A percentile compares a stretch with the other conserved stretches of the same genome.
Conservation (phyloP, 768 basidiomycete species). For the Lactifluus subvellereus region DNA sequence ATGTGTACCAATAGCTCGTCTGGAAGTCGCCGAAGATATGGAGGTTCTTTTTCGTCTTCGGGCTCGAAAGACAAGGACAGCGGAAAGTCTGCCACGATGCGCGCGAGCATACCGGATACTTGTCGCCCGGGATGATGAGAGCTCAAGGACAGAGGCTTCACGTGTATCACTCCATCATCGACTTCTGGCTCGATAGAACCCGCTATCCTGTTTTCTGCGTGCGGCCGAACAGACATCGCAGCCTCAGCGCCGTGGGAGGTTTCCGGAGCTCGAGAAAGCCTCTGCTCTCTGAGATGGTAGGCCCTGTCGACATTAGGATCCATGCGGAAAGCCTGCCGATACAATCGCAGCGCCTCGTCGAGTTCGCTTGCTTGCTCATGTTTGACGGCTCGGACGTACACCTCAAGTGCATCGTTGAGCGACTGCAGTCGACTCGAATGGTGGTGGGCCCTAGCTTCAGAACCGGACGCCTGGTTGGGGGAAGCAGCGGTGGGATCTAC, state of each 20-base stretch:
- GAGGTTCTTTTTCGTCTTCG: slow-evolving; percentile 56
- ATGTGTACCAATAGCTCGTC: slow-evolving; percentile 70
- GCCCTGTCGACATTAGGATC: slow-evolving; percentile 70
- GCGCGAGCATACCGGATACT: slow-evolving; percentile 41
- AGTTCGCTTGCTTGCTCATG: slow-evolving; percentile 69
- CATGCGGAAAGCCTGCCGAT: slow-evolving; percentile 75
- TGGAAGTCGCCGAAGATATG: slow-evolving; percentile 57
- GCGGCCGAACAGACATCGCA: not conserved
- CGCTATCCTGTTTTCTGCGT: not conserved
- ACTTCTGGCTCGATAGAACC: not conserved
- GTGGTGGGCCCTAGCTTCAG: not conserved
- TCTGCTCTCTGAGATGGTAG: slow-evolving; percentile 54
- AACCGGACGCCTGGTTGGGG: slow-evolving; percentile 8
- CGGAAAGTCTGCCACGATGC: slow-evolving; percentile 46
- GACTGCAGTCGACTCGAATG: slow-evolving; percentile 1
- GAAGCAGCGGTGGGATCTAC: slow-evolving; percentile 7
- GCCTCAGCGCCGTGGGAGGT: not conserved
- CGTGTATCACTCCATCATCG: slow-evolving; percentile 1
- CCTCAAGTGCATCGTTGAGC: slow-evolving; percentile 48
- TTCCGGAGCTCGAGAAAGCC: slow-evolving; percentile 6
- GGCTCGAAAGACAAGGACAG: slow-evolving; percentile 52
- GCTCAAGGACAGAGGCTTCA: slow-evolving; percentile 11
- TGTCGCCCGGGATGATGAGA: slow-evolving; percentile 21
- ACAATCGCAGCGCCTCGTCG: slow-evolving; percentile 69
- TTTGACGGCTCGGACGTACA: slow-evolving; percentile 66